phyloP scores from a whole-genome alignment of 768 basidiomycete genomes.

The Panaeolus papilionaceus region DNA sequence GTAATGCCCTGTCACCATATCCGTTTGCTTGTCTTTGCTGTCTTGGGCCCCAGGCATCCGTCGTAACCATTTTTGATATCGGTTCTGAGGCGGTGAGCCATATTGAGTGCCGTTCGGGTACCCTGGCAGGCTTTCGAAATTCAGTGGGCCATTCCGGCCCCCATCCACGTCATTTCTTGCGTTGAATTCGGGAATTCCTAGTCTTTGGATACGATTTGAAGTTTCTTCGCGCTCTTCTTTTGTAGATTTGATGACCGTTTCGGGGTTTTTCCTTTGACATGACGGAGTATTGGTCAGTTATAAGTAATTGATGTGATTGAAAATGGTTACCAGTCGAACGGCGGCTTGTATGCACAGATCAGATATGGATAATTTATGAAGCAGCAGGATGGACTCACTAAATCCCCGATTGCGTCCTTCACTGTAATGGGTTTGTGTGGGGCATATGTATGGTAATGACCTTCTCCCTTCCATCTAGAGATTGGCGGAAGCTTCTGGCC shows the following conservation, averaged over 20 bases:
- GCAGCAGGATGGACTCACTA: conserved; percentile 51
- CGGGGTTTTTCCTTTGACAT: conserved; percentile 61
- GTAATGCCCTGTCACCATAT: conserved; percentile 60
- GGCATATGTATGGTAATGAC: conserved; percentile 54
- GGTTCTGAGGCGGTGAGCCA: conserved; percentile 48
- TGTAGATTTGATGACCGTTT: conserved; percentile 43
- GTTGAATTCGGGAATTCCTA: conserved; percentile 52
- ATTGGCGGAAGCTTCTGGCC: conserved; percentile 47
- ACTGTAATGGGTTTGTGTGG: conserved; percentile 66
- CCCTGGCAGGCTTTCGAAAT: conserved; percentile 44
- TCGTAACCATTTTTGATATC: conserved; percentile 45
- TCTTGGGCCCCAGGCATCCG: conserved; percentile 23
- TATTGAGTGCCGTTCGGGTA: conserved; percentile 53
- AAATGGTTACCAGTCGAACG: conserved; percentile 68
- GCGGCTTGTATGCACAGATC: conserved; percentile 46
- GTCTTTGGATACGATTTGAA: conserved; percentile 39
- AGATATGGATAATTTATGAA: not conserved
- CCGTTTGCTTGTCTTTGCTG: conserved; percentile 20
- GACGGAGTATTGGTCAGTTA: conserved; percentile 1
- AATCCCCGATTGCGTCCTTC: conserved; percentile 69
- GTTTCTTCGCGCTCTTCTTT: conserved; percentile 39
- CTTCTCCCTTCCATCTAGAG: conserved; percentile 46
- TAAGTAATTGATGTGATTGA: not conserved
- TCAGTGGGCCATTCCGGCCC: conserved; percentile 12
- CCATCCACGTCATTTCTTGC: conserved; percentile 34